Evolutionary conservation across 176 grass and related monocot genomes (phyloP), one percentile per base, ranked within the genome.

Genomic region (Avena insularis): DNA sequence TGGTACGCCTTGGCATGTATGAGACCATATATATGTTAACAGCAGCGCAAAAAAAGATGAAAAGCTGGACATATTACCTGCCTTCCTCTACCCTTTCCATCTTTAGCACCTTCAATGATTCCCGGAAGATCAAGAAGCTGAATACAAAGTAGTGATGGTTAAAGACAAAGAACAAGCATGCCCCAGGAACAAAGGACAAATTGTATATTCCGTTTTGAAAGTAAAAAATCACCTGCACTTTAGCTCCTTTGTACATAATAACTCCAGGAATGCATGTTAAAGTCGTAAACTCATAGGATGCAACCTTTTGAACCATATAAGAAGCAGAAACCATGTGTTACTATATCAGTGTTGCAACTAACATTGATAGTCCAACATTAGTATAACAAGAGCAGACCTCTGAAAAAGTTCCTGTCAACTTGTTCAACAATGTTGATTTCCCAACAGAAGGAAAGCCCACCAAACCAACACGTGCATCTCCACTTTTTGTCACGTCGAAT

Each of bases 51-150:
- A 82, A 70, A 4, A 50, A 20, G 71, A 10, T 7, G 11, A 33
- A 33, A 53, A 45, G 45, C 0, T 71, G 35, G 8, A 71, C 54
- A 87, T 49, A 78, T 63, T 92, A 99, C 97, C 97, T 99, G 97
- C 86, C 97, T 99, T 62, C 97, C 97, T 99, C 97, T 92, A 81
- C 97, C 97, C 84, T 99, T 99, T 79, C 97, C 97, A 89, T 99
- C 97, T 88, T 99, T 99, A 80, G 97, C 97, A 85, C 97, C 97
- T 91, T 99, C 97, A 84, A 99, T 99, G 56, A 99, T 99, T 40
- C 97, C 97, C 50, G 97, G 97, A 56, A 99, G 87, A 94, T 99
- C 97, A 54, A 99, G 87, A 80, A 99, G 86, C 97, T 99, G 81
- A 84, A 85, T 88, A 19, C 40, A 33, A 69, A 75, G 12, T 82